phyloP scores from a whole-genome alignment of 2,329 filamentous ascomycete species.

The Dothideomycetes sp. region DNA sequence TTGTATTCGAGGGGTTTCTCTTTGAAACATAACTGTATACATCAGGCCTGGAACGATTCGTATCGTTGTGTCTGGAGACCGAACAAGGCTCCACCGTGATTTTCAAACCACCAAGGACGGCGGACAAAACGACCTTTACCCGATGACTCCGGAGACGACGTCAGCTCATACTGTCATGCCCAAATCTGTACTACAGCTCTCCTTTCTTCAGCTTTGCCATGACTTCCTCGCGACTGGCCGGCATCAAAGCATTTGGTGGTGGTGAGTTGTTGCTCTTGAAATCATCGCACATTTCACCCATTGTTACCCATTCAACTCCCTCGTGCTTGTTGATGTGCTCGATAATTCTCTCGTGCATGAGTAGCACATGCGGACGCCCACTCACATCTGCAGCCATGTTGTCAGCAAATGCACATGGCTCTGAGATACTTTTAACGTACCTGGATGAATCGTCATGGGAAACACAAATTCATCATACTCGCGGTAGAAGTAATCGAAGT shows the following conservation, averaged over 20 bases:
- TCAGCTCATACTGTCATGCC: no score
- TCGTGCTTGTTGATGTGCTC: slow-evolving; percentile 56
- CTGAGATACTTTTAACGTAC: background rate
- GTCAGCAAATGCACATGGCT: background rate
- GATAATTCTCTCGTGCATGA: slow-evolving; percentile 54
- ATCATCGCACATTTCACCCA: slow-evolving; percentile 60
- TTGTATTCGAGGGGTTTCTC: no score
- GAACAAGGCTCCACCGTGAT: no score
- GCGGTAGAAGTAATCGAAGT: slow-evolving; percentile 64
- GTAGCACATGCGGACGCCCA: slow-evolving; percentile 58
- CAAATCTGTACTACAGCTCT: background rate
- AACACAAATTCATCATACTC: slow-evolving; percentile 70
- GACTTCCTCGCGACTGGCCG: slow-evolving; percentile 43
- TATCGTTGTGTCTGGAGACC: no score
- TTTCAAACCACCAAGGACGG: no score
- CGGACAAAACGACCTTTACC: no score
- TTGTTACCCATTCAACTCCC: slow-evolving; percentile 54
- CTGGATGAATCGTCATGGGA: slow-evolving; percentile 63
- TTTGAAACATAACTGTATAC: no score
- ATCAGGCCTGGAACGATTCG: no score
- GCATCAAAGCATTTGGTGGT: slow-evolving; percentile 49
- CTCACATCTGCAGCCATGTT: slow-evolving; percentile 40
- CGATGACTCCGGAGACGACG: no score
- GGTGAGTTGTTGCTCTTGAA: slow-evolving; percentile 56
- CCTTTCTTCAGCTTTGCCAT: slow-evolving; percentile 29